Evolutionary conservation across 2,329 filamentous ascomycete species (phyloP), one percentile per base, ranked within the genome.

Genomic region (Arthrobotrys megalospora): DNA sequence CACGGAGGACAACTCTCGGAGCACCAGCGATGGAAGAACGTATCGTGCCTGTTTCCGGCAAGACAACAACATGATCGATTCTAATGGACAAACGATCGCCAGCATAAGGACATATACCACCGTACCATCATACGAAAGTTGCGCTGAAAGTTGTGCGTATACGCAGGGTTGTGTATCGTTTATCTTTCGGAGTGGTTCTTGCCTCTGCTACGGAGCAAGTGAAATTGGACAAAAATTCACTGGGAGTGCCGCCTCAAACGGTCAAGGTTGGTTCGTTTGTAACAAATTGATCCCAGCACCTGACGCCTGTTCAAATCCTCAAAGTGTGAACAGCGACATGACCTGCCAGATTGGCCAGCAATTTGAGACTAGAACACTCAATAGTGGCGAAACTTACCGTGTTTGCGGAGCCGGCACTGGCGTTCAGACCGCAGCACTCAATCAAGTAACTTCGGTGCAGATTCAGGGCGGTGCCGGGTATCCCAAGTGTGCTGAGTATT

Each of bases 251-350:
- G 24, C 24, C 24, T 28, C 41, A 2, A 14, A 32, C 3, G 14
- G 1, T 7, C 60, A 50, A 14, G 60, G 43, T n/a, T 65, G 41
- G 38, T 50, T 16, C 14, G 41, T 65, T 11, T 50, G 60, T 12
- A 14, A 65, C 24, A 36, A 5, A 1, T 36, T 16, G 24, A 5
- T 1, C 28, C 6, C n/a, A 4, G 11, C 43, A 10, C 32, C 28
- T 12, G 8, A 6, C 24, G 12, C n/a, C 3, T 47, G 52, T 14
- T 3, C 52, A 6, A 38, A 58, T 21, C 8, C 14, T 58, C 34
- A 24, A n/a, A 12, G 5, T 0, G 4, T 3, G 3, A 58, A 14
- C n/a, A 7, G 4, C 11, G 16, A 2, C n/a, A 2, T 36, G 3
- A 38, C 7, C 14, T 47, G 28, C 12, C 21, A 28, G 0, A 11